A percentile compares a stretch with the other conserved stretches of the same genome.
Conservation (phyloP, 306 rosid genomes). For the Vigna angularis region DNA sequence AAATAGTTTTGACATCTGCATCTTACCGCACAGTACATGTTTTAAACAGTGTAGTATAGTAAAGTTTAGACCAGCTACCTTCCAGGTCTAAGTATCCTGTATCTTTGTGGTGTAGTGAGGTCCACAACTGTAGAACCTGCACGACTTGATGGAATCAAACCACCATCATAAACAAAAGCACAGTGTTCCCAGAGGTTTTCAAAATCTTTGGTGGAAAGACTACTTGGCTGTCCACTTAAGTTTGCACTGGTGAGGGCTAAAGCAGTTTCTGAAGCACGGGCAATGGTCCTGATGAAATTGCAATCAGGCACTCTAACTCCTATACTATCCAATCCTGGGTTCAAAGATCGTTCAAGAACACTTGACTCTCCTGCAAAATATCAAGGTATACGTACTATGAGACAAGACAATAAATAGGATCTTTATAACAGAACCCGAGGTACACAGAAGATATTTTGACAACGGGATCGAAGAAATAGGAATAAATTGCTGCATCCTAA, state of each 20-base stretch:
- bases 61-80: constrained; percentile 61
- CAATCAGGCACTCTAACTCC: constrained; percentile 93
- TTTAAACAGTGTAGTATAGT: constrained; percentile 12
- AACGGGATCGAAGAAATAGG: constrained; percentile 15
- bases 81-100: constrained; percentile 88
- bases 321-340: constrained; percentile 86
- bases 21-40: constrained; percentile 28
- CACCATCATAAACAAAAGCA: constrained; percentile 82
- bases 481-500: constrained; percentile 11
- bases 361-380: constrained; percentile 81
- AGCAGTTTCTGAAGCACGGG: constrained; percentile 77
- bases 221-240: constrained; percentile 87
- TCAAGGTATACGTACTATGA: constrained; percentile 35
- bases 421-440: neutral
- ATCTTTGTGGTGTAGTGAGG: constrained; percentile 69
- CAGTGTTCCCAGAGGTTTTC: constrained; percentile 85
- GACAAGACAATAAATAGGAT: constrained; percentile 8
- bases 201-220: constrained; percentile 79
- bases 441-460: constrained; percentile 17
- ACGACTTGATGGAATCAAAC: constrained; percentile 85
- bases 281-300: constrained; percentile 78
- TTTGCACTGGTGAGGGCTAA: constrained; percentile 95
- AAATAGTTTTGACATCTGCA: constrained; percentile 29
- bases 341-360: constrained; percentile 81
- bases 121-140: constrained; percentile 92